Conservation (phyloP, 1,139 yeast genomes). For the Torulaspora pretoriensis region DNA sequence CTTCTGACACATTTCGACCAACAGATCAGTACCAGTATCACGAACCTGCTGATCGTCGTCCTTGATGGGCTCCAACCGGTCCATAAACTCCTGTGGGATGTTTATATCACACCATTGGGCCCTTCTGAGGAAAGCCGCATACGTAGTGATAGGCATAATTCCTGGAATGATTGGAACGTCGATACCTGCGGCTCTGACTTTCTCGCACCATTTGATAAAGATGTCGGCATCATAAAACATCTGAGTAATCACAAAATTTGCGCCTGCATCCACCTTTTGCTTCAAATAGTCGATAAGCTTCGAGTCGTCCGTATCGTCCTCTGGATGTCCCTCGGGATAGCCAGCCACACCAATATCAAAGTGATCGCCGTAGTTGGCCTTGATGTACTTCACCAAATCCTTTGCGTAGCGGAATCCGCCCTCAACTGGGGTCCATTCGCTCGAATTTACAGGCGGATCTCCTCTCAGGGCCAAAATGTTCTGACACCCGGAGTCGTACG, state of each 20-base stretch:
- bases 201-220: slow-evolving; percentile 76
- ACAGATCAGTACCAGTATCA: slow-evolving; percentile 76
- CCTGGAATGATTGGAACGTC: slow-evolving; percentile 91
- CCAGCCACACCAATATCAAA: slow-evolving; percentile 75
- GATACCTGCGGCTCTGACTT: slow-evolving; percentile 71
- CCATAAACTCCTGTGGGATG: slow-evolving; percentile 71
- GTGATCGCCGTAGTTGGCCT: slow-evolving; percentile 54
- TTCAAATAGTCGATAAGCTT: slow-evolving; percentile 62
- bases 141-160: slow-evolving; percentile 95
- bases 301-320: slow-evolving; percentile 55
- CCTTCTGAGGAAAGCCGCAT: slow-evolving; percentile 85
- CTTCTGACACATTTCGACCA: slow-evolving; percentile 77
- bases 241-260: slow-evolving; percentile 87
- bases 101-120: slow-evolving; percentile 89
- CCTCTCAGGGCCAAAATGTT: slow-evolving; percentile 86
- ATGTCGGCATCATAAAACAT: slow-evolving; percentile 86
- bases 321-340: slow-evolving; percentile 78
- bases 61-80: slow-evolving; percentile 72
- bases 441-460: slow-evolving; percentile 68
- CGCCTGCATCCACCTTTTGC: slow-evolving; percentile 90
- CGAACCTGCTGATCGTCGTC: slow-evolving; percentile 89
- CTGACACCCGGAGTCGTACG: slow-evolving; percentile 89
- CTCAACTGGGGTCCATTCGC: slow-evolving; percentile 44
- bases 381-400: slow-evolving; percentile 55
- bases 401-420: slow-evolving; percentile 76